Conservation (phyloP, 2,329 filamentous ascomycete genomes). For the Penicillium sp. region DNA sequence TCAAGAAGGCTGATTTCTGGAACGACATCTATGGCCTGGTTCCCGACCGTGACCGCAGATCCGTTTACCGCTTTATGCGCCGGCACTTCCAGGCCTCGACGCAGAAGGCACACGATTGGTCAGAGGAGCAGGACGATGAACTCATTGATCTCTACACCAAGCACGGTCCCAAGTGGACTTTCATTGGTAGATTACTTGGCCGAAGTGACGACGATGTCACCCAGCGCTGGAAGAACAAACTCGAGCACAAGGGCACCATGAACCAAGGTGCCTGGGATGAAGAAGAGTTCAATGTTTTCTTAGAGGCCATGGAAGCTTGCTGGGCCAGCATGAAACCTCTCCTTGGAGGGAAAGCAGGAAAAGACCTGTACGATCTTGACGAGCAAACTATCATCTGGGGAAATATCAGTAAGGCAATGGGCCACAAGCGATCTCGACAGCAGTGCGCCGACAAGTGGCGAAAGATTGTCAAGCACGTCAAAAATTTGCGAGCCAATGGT, state of each 20-base stretch:
- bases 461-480: constrained; percentile 29
- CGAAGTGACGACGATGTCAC: constrained; percentile 44
- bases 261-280: constrained; percentile 39
- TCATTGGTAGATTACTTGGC: constrained; percentile 40
- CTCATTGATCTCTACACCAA: constrained; percentile 33
- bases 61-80: constrained; percentile 45
- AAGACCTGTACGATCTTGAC: constrained; percentile 40
- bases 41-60: constrained; percentile 39
- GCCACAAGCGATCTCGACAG: constrained; percentile 37
- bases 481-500: constrained; percentile 20
- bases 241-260: constrained; percentile 40
- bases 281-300: constrained; percentile 34
- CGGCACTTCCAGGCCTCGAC: constrained; percentile 43
- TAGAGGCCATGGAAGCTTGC: constrained; percentile 27
- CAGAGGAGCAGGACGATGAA: constrained; percentile 43
- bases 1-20: constrained; percentile 40
- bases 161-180: constrained; percentile 39
- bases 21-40: constrained; percentile 35
- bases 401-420: constrained; percentile 30
- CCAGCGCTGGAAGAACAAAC: constrained; percentile 46
- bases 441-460: constrained; percentile 45
- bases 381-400: constrained; percentile 37
- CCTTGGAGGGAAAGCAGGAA: constrained; percentile 23
- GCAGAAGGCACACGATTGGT: constrained; percentile 43
- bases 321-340: constrained; percentile 21